Percentiles rank a stretch among this genome's conserved stretches.
phyloP scores from a whole-genome alignment of 2,329 filamentous ascomycete species.

The Colletotrichum viniferum region DNA sequence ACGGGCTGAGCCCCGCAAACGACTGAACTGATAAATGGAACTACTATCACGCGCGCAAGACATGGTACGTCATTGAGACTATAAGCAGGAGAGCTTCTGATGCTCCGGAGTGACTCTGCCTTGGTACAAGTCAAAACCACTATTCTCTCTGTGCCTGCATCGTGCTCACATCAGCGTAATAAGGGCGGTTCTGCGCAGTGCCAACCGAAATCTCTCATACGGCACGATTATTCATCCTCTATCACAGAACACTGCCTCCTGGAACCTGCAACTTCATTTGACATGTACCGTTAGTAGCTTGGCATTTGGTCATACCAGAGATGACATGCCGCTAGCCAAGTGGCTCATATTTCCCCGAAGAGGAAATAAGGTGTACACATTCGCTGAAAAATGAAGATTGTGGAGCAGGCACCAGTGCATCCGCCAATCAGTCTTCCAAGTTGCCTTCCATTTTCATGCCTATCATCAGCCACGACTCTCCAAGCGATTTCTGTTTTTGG shows the following conservation, averaged over 20 bases:
- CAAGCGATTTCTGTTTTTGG: neutral
- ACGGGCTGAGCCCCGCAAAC: neutral
- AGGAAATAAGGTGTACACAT: neutral
- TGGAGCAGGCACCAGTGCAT: neutral
- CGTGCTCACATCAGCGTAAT: neutral
- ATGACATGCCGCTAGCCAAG: neutral
- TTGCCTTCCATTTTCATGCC: neutral
- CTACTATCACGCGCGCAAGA: neutral
- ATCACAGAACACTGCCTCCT: neutral
- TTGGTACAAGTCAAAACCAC: neutral
- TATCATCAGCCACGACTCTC: neutral
- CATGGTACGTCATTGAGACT: neutral
- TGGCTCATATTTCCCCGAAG: neutral
- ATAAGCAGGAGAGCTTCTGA: neutral
- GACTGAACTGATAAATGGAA: neutral
- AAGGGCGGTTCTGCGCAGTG: neutral
- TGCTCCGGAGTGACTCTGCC: neutral
- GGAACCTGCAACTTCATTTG: neutral
- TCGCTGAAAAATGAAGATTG: neutral
- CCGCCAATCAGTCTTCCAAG: neutral
- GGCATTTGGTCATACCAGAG: neutral
- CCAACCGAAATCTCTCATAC: neutral
- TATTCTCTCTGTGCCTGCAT: neutral
- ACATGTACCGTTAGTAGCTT: neutral
- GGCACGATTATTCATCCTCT: neutral